Percentiles rank a stretch among this genome's conserved stretches.
phyloP scores from a whole-genome alignment of 805 yeast genomes.

The Wickerhamiella qilinensis region DNA sequence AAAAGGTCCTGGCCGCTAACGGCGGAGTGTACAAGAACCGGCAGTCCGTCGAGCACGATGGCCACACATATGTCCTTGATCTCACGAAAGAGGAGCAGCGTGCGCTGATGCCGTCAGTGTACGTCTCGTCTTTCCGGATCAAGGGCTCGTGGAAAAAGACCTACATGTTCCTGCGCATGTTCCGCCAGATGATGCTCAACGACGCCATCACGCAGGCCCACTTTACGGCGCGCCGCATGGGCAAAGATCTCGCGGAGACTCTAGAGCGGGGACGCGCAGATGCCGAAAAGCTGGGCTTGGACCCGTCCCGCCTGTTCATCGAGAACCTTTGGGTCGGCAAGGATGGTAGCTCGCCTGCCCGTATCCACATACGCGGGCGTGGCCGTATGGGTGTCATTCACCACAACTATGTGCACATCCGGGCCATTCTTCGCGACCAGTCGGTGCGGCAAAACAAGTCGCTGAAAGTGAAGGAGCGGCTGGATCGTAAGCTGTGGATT shows the following conservation, averaged over 20 bases:
- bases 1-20: constrained; percentile 39
- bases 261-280: constrained; percentile 57
- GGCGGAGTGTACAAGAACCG: constrained; percentile 57
- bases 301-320: constrained; percentile 49
- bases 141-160: constrained; percentile 84
- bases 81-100: constrained; percentile 53
- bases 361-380: constrained; percentile 75
- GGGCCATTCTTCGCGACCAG: constrained; percentile 56
- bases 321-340: constrained; percentile 83
- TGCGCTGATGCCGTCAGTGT: constrained; percentile 77
- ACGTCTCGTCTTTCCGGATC: constrained; percentile 61
- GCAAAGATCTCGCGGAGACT: constrained; percentile 63
- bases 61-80: constrained; percentile 36
- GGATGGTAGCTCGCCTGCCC: constrained; percentile 58
- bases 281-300: constrained; percentile 41
- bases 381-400: constrained; percentile 71
- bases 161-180: constrained; percentile 58
- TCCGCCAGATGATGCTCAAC: constrained; percentile 52
- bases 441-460: constrained; percentile 39
- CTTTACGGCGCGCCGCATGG: constrained; percentile 63
- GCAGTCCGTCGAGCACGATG: constrained; percentile 31
- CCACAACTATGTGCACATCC: constrained; percentile 67
- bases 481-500: constrained; percentile 36
- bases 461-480: constrained; percentile 29
- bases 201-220: constrained; percentile 86